These are phyloP conservation scores for Castanospermum australe DNA, from an alignment of 306 rosid species.

Conservation along the genomic window DNA sequence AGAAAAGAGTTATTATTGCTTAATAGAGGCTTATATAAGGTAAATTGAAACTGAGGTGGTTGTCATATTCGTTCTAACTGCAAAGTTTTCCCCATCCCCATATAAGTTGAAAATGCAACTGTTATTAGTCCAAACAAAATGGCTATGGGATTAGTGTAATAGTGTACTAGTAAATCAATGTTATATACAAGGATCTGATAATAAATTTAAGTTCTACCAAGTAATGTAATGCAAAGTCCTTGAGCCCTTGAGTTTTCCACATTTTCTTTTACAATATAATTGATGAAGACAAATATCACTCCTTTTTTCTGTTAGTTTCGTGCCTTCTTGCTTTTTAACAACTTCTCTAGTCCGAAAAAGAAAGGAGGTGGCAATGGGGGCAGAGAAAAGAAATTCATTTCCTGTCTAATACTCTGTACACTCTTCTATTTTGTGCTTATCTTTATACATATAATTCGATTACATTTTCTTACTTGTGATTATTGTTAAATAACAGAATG, in stretches of 20 bases:
- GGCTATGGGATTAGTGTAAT: background rate
- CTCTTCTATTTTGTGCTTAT: background rate
- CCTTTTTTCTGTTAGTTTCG: background rate
- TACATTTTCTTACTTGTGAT: background rate
- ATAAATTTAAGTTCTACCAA: no score
- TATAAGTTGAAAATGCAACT: background rate
- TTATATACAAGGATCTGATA: background rate
- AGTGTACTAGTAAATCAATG: background rate
- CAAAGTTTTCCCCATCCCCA: background rate
- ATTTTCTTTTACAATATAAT: background rate
- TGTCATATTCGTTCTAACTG: background rate
- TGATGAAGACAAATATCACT: background rate
- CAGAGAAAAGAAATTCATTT: background rate
- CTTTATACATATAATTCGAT: background rate
- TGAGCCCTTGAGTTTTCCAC: no score
- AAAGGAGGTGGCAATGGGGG: background rate
- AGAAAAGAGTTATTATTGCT: background rate
- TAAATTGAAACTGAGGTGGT: background rate
- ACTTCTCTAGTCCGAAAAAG: constrained; percentile 5
- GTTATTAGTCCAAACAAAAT: background rate
- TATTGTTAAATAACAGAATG: constrained; percentile 54
- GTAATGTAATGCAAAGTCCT: no score
- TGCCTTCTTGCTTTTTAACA: background rate
- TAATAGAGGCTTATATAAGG: background rate
- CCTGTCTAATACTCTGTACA: background rate